phyloP scores from a whole-genome alignment of 768 basidiomycete species.

The Cubamyces sp. region DNA sequence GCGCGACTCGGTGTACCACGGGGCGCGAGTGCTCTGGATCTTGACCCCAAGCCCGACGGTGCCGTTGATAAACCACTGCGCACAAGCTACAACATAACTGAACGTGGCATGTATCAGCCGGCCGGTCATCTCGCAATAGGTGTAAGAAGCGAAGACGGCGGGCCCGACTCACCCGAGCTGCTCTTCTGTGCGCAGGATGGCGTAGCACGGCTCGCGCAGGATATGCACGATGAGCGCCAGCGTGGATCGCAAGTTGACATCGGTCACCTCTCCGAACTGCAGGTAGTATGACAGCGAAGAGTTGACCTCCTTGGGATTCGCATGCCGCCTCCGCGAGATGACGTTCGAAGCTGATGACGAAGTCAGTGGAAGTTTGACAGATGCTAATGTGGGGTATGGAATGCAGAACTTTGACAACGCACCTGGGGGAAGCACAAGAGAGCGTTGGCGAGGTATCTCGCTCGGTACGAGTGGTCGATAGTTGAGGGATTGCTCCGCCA shows the following conservation, averaged over 20 bases:
- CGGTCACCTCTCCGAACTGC: constrained; percentile 48
- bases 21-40: constrained; percentile 31
- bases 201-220: constrained; percentile 50
- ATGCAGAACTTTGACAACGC: not conserved
- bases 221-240: constrained; percentile 49
- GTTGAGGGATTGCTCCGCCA: constrained; percentile 43
- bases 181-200: constrained; percentile 54
- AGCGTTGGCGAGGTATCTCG: constrained; percentile 45
- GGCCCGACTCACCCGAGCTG: constrained; percentile 47
- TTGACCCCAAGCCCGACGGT: constrained; percentile 30
- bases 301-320: constrained; percentile 51
- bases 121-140: not conserved
- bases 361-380: not conserved
- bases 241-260: constrained; percentile 40
- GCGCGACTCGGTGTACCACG: constrained; percentile 31
- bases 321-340: constrained; percentile 41
- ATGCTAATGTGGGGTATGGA: not conserved
- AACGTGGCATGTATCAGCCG: not conserved
- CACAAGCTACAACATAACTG: constrained; percentile 31
- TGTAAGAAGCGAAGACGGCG: not conserved
- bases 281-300: constrained; percentile 50
- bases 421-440: constrained; percentile 48
- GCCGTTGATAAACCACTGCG: constrained; percentile 22
- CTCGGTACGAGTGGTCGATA: constrained; percentile 40
- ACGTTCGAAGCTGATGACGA: constrained; percentile 40